These are phyloP conservation scores for Radiomyces spectabilis DNA, from an alignment of 192 early-diverging fungal genomes.

Conservation along the genomic window DNA sequence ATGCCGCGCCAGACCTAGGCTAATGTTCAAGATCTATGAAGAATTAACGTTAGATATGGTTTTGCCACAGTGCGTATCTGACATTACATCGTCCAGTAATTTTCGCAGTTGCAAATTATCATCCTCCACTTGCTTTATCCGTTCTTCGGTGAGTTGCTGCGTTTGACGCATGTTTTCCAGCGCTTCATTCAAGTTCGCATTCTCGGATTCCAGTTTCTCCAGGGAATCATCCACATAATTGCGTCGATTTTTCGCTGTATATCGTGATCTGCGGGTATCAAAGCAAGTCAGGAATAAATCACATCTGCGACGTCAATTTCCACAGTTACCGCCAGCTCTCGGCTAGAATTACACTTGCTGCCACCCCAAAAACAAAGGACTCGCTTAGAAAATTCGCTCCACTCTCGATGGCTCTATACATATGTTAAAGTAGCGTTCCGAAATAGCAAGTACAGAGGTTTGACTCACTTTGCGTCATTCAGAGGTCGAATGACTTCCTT, in stretches of 20 bases:
- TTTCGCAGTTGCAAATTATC: slow-evolving; percentile 34
- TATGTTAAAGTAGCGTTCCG: not conserved
- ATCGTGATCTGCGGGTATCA: slow-evolving; percentile 31
- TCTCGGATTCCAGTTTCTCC: slow-evolving; percentile 41
- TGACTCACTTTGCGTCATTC: slow-evolving; percentile 57
- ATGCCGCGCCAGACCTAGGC: too few species aligned
- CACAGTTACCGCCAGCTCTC: slow-evolving; percentile 58
- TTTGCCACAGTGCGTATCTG: too few species aligned
- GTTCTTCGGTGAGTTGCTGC: slow-evolving; percentile 11
- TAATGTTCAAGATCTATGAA: too few species aligned
- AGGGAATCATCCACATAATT: slow-evolving; percentile 46
- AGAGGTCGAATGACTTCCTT: slow-evolving; percentile 68
- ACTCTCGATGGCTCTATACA: slow-evolving; percentile 59
- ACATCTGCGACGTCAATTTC: not conserved
- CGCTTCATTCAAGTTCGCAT: slow-evolving; percentile 29
- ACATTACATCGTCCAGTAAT: slow-evolving; percentile 42
- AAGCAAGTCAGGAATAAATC: not conserved
- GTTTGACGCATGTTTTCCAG: slow-evolving; percentile 22
- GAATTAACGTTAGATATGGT: too few species aligned
- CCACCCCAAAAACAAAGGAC: slow-evolving; percentile 69
- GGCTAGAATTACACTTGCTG: slow-evolving; percentile 59
- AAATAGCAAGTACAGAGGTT: too few species aligned
- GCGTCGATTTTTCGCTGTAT: slow-evolving; percentile 37
- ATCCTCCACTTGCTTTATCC: slow-evolving; percentile 30
- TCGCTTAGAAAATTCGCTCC: slow-evolving; percentile 79